Conservation (phyloP, 208 protist genomes). For the Leishmania tropica region DNA sequence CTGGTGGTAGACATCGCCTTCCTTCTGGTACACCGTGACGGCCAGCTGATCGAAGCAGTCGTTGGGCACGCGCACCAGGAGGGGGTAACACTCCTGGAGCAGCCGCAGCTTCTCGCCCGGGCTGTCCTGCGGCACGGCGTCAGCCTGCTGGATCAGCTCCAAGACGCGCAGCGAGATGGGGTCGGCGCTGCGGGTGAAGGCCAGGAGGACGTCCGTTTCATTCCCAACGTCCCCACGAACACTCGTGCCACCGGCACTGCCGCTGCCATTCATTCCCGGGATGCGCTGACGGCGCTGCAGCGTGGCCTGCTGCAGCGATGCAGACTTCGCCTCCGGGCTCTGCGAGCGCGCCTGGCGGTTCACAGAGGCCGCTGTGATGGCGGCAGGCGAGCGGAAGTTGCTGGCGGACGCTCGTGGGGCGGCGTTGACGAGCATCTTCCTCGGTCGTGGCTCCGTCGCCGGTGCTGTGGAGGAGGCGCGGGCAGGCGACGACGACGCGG, state of each 20-base stretch:
- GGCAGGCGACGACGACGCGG: constrained; percentile 5
- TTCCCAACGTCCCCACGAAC: background rate
- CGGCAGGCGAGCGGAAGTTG: constrained; percentile 23
- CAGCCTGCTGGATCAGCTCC: constrained; percentile 60
- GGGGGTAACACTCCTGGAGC: constrained; percentile 67
- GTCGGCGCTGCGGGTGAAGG: constrained; percentile 55
- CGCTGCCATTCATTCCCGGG: background rate
- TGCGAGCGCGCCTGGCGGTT: background rate
- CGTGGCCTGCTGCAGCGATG: constrained; percentile 16
- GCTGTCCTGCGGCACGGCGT: constrained; percentile 44
- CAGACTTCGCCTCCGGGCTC: constrained; percentile 12
- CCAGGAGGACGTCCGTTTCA: constrained; percentile 43
- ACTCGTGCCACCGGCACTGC: background rate
- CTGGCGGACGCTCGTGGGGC: constrained; percentile 13
- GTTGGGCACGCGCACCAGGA: constrained; percentile 61
- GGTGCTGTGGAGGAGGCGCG: constrained; percentile 11
- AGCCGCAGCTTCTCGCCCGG: constrained; percentile 48
- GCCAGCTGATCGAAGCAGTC: constrained; percentile 70
- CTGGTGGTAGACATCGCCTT: constrained; percentile 70
- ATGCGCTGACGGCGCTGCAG: constrained; percentile 16
- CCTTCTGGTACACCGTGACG: constrained; percentile 79
- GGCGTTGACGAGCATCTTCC: constrained; percentile 33
- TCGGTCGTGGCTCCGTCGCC: constrained; percentile 11
- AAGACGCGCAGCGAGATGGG: constrained; percentile 60
- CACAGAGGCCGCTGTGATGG: constrained; percentile 5